phyloP scores from a whole-genome alignment of 345 rosid genomes.

The Melaleuca alternifolia region DNA sequence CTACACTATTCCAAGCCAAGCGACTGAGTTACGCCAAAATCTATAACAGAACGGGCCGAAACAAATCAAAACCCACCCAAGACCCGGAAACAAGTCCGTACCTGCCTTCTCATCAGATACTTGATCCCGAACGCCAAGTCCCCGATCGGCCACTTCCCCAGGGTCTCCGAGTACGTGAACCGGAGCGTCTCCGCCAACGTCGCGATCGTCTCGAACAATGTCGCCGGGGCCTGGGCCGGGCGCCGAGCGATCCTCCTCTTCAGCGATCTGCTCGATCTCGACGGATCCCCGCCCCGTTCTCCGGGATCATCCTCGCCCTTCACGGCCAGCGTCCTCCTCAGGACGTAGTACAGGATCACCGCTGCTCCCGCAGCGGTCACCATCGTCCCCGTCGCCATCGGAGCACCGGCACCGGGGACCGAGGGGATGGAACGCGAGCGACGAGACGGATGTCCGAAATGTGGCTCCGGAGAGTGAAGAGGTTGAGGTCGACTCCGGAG shows the following conservation, averaged over 20 bases:
- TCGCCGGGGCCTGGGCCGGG: constrained; percentile 92
- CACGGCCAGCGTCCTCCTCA: constrained; percentile 44
- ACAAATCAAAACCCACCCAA: background rate
- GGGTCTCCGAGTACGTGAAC: constrained; percentile 87
- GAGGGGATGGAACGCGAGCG: background rate
- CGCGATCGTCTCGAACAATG: constrained; percentile 81
- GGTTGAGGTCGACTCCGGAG: background rate
- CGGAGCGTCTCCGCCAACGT: constrained; percentile 83
- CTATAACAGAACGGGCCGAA: background rate
- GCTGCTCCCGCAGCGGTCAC: constrained; percentile 87
- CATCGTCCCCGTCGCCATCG: constrained; percentile 82
- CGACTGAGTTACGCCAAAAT: background rate
- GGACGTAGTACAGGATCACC: constrained; percentile 48
- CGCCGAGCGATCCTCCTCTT: constrained; percentile 59
- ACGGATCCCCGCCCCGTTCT: constrained; percentile 19
- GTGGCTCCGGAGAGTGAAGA: background rate
- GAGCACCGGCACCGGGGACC: background rate
- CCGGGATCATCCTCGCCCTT: constrained; percentile 22
- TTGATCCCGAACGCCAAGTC: constrained; percentile 97
- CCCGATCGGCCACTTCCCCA: constrained; percentile 97
- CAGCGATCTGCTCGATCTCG: constrained; percentile 49
- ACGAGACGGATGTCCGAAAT: background rate
- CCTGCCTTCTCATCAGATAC: constrained; percentile 85
- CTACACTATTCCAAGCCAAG: background rate
- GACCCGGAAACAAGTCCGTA: constrained; percentile 3